Percentiles rank a stretch among this genome's conserved stretches.
Conservation (phyloP, 148 eudicot species). For the Hydrangea macrophylla region DNA sequence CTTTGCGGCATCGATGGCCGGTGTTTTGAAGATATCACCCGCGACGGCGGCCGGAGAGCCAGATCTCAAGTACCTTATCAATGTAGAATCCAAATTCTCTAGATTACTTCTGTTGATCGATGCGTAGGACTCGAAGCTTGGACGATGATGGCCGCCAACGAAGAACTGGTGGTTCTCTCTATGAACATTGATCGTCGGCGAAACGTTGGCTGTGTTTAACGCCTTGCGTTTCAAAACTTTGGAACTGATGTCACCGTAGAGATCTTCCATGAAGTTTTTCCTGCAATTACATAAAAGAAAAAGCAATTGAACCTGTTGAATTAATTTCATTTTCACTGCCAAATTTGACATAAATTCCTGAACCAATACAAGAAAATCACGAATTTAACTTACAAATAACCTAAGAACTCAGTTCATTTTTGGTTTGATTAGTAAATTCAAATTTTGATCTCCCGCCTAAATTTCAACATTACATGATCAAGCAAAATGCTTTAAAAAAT, state of each 20-base stretch:
- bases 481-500: background rate
- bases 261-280: constrained; percentile 14
- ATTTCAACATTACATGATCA: background rate
- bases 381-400: too few relatives aligned
- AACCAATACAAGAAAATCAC: background rate
- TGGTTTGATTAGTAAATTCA: background rate
- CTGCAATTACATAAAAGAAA: constrained; percentile 4
- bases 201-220: constrained; percentile 19
- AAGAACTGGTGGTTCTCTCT: constrained; percentile 12
- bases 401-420: background rate
- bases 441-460: constrained; percentile 8
- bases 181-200: constrained; percentile 23
- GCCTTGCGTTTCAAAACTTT: constrained; percentile 22
- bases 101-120: constrained; percentile 16
- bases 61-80: constrained; percentile 32
- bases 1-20: constrained; percentile 2
- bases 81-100: constrained; percentile 23
- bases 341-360: background rate
- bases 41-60: constrained; percentile 17
- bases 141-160: constrained; percentile 11
- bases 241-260: constrained; percentile 7
- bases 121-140: constrained; percentile 26
- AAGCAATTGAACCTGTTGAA: background rate
- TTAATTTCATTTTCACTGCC: background rate
- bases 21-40: constrained; percentile 1